Conservation (phyloP, 805 yeast species). For the Jamesozyma jinghongensis region DNA sequence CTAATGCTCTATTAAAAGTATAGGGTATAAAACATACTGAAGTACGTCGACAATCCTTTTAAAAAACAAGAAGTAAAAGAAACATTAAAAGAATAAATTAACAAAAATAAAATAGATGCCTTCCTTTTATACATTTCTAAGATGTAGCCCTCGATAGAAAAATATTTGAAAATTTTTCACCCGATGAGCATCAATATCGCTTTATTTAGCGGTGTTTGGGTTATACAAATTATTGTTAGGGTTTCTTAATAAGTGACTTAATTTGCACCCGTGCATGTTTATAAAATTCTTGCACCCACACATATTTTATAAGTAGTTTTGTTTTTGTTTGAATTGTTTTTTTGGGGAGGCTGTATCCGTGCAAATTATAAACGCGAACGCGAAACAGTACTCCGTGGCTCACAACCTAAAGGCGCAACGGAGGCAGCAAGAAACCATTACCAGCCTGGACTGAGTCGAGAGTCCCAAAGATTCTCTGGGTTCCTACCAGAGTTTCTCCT, state of each 20-base stretch:
- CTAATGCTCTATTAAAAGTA: conserved; percentile 5
- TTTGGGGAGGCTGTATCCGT: too few species aligned
- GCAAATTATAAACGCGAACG: too few species aligned
- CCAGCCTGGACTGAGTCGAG: too few species aligned
- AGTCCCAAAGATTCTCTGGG: too few species aligned
- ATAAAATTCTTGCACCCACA: too few species aligned
- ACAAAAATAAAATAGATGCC: neutral
- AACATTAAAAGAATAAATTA: neutral
- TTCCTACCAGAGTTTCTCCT: too few species aligned
- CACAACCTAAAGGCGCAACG: too few species aligned
- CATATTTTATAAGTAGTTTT: too few species aligned
- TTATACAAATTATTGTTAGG: neutral
- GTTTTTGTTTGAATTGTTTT: too few species aligned
- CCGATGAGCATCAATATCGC: neutral
- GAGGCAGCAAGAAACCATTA: too few species aligned
- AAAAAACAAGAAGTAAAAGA: conserved; percentile 2
- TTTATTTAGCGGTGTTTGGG: neutral
- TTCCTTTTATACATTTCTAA: conserved; percentile 19
- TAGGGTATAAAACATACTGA: conserved; percentile 47
- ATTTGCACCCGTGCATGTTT: neutral
- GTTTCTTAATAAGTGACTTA: neutral
- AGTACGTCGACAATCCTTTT: conserved; percentile 83
- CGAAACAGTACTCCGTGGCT: too few species aligned
- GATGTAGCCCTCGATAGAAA: neutral
- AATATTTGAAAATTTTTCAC: neutral